Base-by-base conservation (phyloP, 106 monocot genomes). In the Acorus calamus region DNA sequence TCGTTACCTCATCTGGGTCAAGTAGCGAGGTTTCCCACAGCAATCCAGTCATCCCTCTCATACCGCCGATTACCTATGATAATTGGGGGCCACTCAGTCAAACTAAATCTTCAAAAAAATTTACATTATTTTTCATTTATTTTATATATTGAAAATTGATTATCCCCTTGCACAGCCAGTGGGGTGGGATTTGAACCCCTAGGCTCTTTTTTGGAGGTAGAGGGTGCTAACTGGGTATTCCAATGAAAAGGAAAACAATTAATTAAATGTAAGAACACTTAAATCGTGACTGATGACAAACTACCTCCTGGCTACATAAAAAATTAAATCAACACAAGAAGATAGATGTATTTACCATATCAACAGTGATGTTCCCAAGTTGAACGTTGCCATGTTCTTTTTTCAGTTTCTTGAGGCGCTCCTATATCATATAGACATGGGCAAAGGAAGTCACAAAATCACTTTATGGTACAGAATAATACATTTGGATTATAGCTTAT, bases 31-130 rank as follows among this genome's bases (percentile, higher is more conserved):
- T 79, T 73, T 98, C 96, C 91, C 96, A 98, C 43, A 98, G 71
- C 68, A 98, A 77, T 61, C 85, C 96, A 51, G 72, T 85, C 87
- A 91, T 98, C 73, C 91, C 96, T 77, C 96, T 85, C 96, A 98
- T 98, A 75, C 96, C 96, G 69, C 96, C 87, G 65, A 98, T 82
- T 51, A 98, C 96, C 96, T 98, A 28, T 28, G 28, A 28, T 28
- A 28, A 28, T 28, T 28, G 28, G 28, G 28, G 28, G 28, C 0
- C 28, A 28, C 28, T 28, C n/a, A 28, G 28, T 28, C 28, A 28
- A 28, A 28, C 28, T 28, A 28, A 28, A 28, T 28, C 28, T 28
- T 28, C 28, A 28, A 28, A 28, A 28, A 28, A 28, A 28, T 0
- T 28, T 28, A 28, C 28, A 28, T 28, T 28, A 28, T 28, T 28